Base-by-base conservation (phyloP, 108 stramenopile species). In the Cyclotella cryptica region DNA sequence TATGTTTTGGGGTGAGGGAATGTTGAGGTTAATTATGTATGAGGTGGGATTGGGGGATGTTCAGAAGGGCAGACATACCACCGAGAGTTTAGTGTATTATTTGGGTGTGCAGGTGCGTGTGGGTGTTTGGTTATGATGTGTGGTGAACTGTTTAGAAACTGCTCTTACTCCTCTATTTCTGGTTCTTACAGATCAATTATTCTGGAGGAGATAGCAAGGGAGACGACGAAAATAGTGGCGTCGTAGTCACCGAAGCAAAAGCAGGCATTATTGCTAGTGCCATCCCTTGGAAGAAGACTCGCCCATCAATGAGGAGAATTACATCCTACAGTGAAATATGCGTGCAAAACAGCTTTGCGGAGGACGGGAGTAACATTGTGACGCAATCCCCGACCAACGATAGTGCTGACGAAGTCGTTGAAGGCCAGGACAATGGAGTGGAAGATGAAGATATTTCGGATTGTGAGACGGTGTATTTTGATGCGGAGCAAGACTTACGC, bases 1-100 rank as follows among this genome's bases (percentile, higher is more conserved):
- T 42, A 90, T 88, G 10, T 93, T 96, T 73, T 96, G 94, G 94
- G 88, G 88, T 26, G 57, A 58, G 27, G 27, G 57, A 3, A 58
- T 58, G 57, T 27, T 58, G 13, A 24, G 57, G 27, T 58, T 58
- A 13, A 58, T 58, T 15, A 58, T 58, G 57, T 58, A 58, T 58
- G 57, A 58, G 27, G 57, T 58, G 14, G 26, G 21, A 27, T 28
- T 58, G 57, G 22, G 22, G 13, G 14, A 22, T 58, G 27, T 18
- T 24, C 13, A 8, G 57, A 58, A 28, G 26, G 22, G 22, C 13
- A 15, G 57, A 3, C 57, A 58, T 28, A 8, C 24, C 21, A 58
- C 22, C 18, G 22, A 58, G 9, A 22, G 24, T 28, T 58, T 58
- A 28, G 4, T 58, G 10, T 58, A 58, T 27, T 58, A 58, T 28